Percentiles rank a stretch among this genome's conserved stretches.
phyloP scores from a whole-genome alignment of 2,329 filamentous ascomycete species.

The Colletotrichum sp. region DNA sequence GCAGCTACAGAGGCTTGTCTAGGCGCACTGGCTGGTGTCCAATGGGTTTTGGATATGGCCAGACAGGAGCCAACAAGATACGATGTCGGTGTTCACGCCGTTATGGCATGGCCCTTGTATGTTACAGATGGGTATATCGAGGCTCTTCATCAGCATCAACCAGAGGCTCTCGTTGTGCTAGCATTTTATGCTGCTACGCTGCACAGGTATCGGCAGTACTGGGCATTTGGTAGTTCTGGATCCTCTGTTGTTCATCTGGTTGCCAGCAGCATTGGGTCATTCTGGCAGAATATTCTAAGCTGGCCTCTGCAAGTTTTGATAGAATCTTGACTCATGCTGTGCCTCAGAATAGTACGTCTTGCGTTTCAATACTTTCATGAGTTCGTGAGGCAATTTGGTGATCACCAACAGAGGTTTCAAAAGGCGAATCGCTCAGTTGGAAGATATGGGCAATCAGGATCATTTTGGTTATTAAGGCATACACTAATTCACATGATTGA shows the following conservation, averaged over 20 bases:
- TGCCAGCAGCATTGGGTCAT: conserved; percentile 34
- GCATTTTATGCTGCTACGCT: conserved; percentile 48
- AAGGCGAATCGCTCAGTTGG: not conserved
- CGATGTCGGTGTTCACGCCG: conserved; percentile 20
- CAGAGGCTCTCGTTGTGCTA: conserved; percentile 44
- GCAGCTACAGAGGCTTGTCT: conserved; percentile 10
- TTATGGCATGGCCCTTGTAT: conserved; percentile 40
- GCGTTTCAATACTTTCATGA: not conserved
- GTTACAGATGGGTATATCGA: conserved; percentile 36
- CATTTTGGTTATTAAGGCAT: fast-evolving
- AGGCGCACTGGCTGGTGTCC: conserved; percentile 9
- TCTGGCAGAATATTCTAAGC: conserved; percentile 35
- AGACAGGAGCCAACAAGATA: not conserved
- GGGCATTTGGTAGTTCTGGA: conserved; percentile 38
- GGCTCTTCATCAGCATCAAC: conserved; percentile 36
- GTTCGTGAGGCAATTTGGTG: not conserved
- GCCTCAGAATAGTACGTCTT: not conserved
- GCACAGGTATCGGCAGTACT: conserved; percentile 35
- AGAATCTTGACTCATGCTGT: not conserved
- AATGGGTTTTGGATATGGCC: conserved; percentile 21
- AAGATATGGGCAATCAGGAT: not conserved
- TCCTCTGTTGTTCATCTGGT: conserved; percentile 35
- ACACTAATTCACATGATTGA: not conserved
- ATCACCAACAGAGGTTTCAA: not conserved
- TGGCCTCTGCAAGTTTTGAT: conserved; percentile 38